Evolutionary conservation across 352 stramenopile genomes (phyloP), one percentile per base, ranked within the genome.

Genomic region (Globisporangium cylindrosporum): DNA sequence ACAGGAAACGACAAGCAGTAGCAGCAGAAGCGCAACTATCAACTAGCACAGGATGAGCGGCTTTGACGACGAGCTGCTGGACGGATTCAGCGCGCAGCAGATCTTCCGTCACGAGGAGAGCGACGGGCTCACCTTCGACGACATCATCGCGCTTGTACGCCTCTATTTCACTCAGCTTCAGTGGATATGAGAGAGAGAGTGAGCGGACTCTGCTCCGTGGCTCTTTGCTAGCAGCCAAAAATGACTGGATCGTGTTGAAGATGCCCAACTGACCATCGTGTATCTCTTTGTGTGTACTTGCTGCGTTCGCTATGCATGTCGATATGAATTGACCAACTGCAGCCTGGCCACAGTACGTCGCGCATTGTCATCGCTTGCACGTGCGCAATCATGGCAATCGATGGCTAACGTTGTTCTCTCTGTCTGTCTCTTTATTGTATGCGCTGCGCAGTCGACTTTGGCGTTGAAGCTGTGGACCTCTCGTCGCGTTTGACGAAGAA

Each of bases 391-490:
- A 22, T 22, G 8, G n/a, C 15, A 22, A 49, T 9, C 41, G 15
- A 49, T 49, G 38, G 6, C 56, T 20, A 43, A n/a, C 4, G 29
- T 14, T 68, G 43, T 49, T 55, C 7, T 24, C 54, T 41, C n/a
- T 24, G 20, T 22, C 32, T 12, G 48, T 41, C 18, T 25, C 8
- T 24, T 14, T 54, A 4, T 6, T 51, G 15, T 69, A 15, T 55
- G 53, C 8, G n/a, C 12, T 24, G n/a, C 15, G 3, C 57, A 90
- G 82, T 99, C 73, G 74, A 94, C 70, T 99, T 99, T 72, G 88
- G 88, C 18, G 85, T 98, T 15, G 85, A 98, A 56, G 86, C 98
- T 38, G 97, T 99, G 41, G 88, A 94, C 25, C 87, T 99, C 68
- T 90, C 85, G 20, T 97, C 95, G 18, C 77, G 73, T 9, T 59